A percentile compares a stretch with the other conserved stretches of the same genome.
phyloP scores from a whole-genome alignment of 306 rosid genomes.

The Begonia masoniana region DNA sequence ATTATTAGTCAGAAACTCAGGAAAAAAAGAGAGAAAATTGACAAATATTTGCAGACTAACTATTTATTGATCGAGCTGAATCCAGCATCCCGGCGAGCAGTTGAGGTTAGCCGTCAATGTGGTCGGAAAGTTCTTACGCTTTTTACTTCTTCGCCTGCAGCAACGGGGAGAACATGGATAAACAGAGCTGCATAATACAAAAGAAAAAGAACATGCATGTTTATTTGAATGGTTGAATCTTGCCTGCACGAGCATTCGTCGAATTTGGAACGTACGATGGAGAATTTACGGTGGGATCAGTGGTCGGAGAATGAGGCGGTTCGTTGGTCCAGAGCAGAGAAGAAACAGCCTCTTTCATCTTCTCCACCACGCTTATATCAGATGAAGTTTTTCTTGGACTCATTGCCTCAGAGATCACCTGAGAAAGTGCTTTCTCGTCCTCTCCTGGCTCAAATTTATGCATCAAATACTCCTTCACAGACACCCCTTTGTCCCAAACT shows the following conservation, averaged over 20 bases:
- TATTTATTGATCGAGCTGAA: no score
- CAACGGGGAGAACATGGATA: no score
- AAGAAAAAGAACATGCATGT: not conserved
- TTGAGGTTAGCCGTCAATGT: conserved; percentile 22
- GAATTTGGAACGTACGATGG: conserved; percentile 28
- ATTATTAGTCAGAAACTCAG: no score
- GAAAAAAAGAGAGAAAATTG: no score
- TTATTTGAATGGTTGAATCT: not conserved
- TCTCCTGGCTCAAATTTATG: conserved; percentile 85
- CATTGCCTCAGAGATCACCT: conserved; percentile 10
- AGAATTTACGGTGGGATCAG: conserved; percentile 8
- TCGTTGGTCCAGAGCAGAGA: conserved; percentile 54
- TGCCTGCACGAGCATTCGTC: conserved; percentile 43
- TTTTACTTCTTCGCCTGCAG: conserved; percentile 36
- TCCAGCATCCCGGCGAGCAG: no score
- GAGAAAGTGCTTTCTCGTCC: conserved; percentile 8
- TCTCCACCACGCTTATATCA: conserved; percentile 48
- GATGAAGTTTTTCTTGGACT: conserved; percentile 37
- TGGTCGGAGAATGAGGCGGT: conserved; percentile 13
- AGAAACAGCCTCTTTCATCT: conserved; percentile 66
- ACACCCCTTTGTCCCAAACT: conserved; percentile 73
- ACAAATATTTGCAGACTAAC: no score
- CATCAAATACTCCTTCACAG: conserved; percentile 65
- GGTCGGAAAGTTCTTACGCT: conserved; percentile 65
- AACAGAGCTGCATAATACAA: no score